Evolutionary conservation across 495 filamentous ascomycete species (phyloP).

Genomic region (Penicillium subrubescens): DNA sequence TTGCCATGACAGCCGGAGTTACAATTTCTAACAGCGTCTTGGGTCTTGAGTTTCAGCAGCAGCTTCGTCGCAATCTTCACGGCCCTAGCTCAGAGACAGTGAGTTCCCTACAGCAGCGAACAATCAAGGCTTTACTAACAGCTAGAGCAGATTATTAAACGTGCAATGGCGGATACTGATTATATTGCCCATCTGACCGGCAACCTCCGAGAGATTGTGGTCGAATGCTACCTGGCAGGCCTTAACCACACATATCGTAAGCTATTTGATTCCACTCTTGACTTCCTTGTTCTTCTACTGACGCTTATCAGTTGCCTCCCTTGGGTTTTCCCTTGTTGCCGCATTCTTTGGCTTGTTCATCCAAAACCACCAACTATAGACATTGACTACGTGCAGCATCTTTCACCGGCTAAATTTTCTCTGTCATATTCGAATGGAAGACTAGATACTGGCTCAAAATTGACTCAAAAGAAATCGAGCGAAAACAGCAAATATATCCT

Average conservation of each 20-base stretch:
- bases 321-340: slow-evolving; percentile 30
- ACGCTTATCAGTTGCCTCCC: slow-evolving; percentile 30
- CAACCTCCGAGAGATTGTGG: slow-evolving; percentile 35
- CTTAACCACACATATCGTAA: slow-evolving; percentile 42
- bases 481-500: not conserved
- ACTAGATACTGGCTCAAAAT: not conserved
- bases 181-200: slow-evolving; percentile 40
- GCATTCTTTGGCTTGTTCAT: slow-evolving; percentile 34
- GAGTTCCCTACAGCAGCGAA: not conserved
- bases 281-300: not conserved
- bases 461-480: not conserved
- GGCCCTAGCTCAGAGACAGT: slow-evolving; percentile 34
- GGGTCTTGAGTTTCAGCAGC: slow-evolving; percentile 33
- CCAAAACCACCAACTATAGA: slow-evolving; percentile 33
- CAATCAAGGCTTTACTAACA: not conserved
- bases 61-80: slow-evolving; percentile 31
- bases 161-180: slow-evolving; percentile 38
- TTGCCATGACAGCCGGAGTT: slow-evolving; percentile 56
- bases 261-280: not conserved
- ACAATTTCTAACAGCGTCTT: slow-evolving; percentile 50
- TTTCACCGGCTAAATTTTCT: not conserved
- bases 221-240: slow-evolving; percentile 37
- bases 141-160: slow-evolving; percentile 35
- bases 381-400: not conserved
- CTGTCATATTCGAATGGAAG: not conserved